Evolutionary conservation across 1,284 basidiomycete species (phyloP), one percentile per base, ranked within the genome.

Genomic region (Ceratobasidium sp.): DNA sequence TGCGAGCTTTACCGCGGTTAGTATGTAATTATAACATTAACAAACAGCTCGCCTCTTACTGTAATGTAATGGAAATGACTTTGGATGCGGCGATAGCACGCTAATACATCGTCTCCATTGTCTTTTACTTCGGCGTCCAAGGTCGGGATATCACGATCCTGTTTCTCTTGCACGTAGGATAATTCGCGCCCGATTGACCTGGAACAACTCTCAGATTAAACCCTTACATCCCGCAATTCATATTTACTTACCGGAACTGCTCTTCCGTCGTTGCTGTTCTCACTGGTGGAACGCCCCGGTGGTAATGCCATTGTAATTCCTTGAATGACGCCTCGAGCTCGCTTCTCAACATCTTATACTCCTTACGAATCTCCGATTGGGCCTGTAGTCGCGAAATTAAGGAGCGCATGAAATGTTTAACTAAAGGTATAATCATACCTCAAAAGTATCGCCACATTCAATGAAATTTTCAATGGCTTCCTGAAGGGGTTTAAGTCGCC

Each of bases 51-150:
- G n/a, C n/a, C n/a, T n/a, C 42, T 13, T 16, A 60, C 58, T 30
- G 9, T 19, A 14, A 50, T 16, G 16, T 29, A 29, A 21, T 60
- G 36, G 11, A 60, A 41, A 19, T 49, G 9, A 21, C 46, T 33
- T 19, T 36, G 58, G 27, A 58, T 39, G 11, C 54, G 54, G 14
- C 39, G n/a, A 21, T 58, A 29, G 25, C 42, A 46, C 23, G 41
- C 41, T 14, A 47, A 13, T 16, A 58, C 25, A 2, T 58, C 56
- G 23, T 58, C 41, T 21, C 21, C 23, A 21, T 50, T 25, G 13
- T 16, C 19, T 23, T 19, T 5, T 16, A 50, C 23, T 5, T n/a
- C 2, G 5, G 7, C 14, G 19, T 25, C 14, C 49, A 13, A 25
- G 5, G 19, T 21, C 14, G 8, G 25, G 13, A 13, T 19, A 5